These are phyloP conservation scores for Trametes elegans DNA, from an alignment of 768 basidiomycete species.

Conservation along the genomic window DNA sequence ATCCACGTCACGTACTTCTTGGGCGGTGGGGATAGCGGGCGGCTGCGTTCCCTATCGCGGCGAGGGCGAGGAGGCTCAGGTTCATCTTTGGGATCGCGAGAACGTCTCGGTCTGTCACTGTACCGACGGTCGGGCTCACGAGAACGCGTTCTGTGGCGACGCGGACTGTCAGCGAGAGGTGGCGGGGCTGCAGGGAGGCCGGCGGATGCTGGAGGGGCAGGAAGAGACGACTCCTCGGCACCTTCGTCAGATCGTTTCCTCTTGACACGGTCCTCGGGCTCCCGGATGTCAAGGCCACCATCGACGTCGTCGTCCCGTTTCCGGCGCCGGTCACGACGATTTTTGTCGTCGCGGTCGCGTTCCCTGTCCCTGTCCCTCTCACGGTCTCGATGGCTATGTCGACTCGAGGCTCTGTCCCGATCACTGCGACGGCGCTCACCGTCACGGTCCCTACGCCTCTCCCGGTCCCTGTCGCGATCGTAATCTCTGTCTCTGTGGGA, in stretches of 20 bases:
- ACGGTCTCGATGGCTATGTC: conserved; percentile 54
- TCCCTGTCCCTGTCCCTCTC: conserved; percentile 40
- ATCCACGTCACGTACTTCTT: conserved; percentile 33
- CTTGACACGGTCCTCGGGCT: conserved; percentile 55
- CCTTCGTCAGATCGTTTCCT: conserved; percentile 61
- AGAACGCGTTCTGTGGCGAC: conserved; percentile 46
- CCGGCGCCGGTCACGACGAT: conserved; percentile 53
- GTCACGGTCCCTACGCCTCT: conserved; percentile 39
- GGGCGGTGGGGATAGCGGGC: conserved; percentile 34
- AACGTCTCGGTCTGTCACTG: conserved; percentile 42
- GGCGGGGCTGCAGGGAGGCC: conserved; percentile 43
- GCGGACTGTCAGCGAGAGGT: conserved; percentile 49
- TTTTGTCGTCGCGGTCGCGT: conserved; percentile 40
- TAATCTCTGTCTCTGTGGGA: conserved; percentile 43
- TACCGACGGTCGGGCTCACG: conserved; percentile 50
- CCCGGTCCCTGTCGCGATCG: conserved; percentile 34
- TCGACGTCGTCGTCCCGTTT: conserved; percentile 51
- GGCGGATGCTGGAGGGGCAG: conserved; percentile 47
- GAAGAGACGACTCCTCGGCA: conserved; percentile 42
- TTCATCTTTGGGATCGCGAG: conserved; percentile 59
- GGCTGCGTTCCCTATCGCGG: conserved; percentile 41
- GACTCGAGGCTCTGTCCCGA: conserved; percentile 47
- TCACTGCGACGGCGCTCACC: conserved; percentile 48
- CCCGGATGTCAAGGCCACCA: conserved; percentile 44
- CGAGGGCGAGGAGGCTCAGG: conserved; percentile 46